These are phyloP conservation scores for Didymella lethalis DNA, from an alignment of 2,329 filamentous ascomycete species.

Conservation along the genomic window DNA sequence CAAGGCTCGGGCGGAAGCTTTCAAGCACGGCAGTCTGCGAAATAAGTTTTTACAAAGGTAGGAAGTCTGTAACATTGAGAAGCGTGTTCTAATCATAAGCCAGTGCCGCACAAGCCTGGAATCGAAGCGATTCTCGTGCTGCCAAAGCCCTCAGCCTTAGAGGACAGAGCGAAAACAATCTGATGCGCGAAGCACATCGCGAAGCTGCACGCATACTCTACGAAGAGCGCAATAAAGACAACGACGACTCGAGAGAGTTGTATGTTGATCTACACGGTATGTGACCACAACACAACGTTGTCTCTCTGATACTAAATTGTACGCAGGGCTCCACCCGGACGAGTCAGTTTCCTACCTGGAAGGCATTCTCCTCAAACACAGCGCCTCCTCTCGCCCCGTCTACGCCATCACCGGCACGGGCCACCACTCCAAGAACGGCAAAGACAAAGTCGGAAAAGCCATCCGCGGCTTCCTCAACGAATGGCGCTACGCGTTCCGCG, in stretches of 20 bases:
- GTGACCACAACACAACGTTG: slow-evolving; percentile 1
- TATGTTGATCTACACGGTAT: slow-evolving; percentile 89
- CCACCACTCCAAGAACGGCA: slow-evolving; percentile 97
- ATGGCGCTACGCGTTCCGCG: slow-evolving; percentile 93
- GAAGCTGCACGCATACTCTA: slow-evolving; percentile 92
- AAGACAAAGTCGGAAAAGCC: slow-evolving; percentile 97
- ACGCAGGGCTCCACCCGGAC: slow-evolving; percentile 83
- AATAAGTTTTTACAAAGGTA: slow-evolving; percentile 98
- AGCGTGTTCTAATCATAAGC: slow-evolving; percentile 19
- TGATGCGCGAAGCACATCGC: slow-evolving; percentile 96
- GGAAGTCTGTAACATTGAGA: slow-evolving; percentile 35
- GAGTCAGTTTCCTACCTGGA: slow-evolving; percentile 96
- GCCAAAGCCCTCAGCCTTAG: slow-evolving; percentile 94
- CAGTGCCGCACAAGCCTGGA: slow-evolving; percentile 97
- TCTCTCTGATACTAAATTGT: slow-evolving; percentile 15
- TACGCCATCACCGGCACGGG: slow-evolving; percentile 98
- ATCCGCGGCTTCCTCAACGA: slow-evolving; percentile 91
- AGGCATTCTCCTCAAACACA: slow-evolving; percentile 84
- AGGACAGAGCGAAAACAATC: slow-evolving; percentile 94
- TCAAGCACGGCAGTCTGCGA: slow-evolving; percentile 93
- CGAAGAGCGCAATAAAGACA: slow-evolving; percentile 86
- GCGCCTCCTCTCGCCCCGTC: slow-evolving; percentile 73
- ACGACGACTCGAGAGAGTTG: slow-evolving; percentile 69
- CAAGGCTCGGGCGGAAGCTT: slow-evolving; percentile 92
- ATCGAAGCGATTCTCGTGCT: slow-evolving; percentile 93